These are phyloP conservation scores for Pseudonitzschia multistriata DNA, from an alignment of 108 stramenopile species.

Conservation along the genomic window DNA sequence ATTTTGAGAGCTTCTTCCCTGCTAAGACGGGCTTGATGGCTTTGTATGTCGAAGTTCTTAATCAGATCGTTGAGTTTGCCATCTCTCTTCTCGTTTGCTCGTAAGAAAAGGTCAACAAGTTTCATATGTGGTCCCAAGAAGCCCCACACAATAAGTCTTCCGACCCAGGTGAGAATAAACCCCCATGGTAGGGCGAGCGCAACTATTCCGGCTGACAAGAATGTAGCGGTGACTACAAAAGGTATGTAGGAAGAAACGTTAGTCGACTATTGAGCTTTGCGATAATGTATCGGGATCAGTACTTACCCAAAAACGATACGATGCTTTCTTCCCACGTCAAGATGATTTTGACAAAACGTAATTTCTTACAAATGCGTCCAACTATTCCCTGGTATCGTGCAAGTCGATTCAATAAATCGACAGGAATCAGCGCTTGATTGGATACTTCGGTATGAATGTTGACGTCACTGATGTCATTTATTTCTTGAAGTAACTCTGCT, in stretches of 20 bases:
- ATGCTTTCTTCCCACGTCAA: constrained; percentile 67
- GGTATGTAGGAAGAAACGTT: not conserved
- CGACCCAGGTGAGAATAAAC: constrained; percentile 57
- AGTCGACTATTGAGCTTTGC: not conserved
- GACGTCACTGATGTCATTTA: constrained; percentile 49
- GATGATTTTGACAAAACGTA: constrained; percentile 44
- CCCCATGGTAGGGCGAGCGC: constrained; percentile 63
- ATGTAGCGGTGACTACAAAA: constrained; percentile 42
- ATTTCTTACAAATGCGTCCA: constrained; percentile 33
- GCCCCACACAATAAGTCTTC: constrained; percentile 58
- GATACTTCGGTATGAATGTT: constrained; percentile 31
- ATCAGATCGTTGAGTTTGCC: constrained; percentile 20
- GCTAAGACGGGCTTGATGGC: constrained; percentile 38
- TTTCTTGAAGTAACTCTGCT: constrained; percentile 45
- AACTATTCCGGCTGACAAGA: constrained; percentile 46
- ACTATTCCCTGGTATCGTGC: constrained; percentile 36
- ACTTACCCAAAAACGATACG: constrained; percentile 56
- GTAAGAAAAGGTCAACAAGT: constrained; percentile 44
- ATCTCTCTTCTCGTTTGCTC: constrained; percentile 31
- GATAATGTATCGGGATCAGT: not conserved
- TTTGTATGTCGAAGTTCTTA: constrained; percentile 29
- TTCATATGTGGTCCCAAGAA: constrained; percentile 78
- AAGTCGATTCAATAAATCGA: constrained; percentile 33
- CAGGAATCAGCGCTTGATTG: constrained; percentile 16
- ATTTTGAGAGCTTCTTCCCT: constrained; percentile 72